These are phyloP conservation scores for Dinochytrium kinnereticum DNA, from an alignment of 371 early-diverging fungal genomes.

Conservation along the genomic window DNA sequence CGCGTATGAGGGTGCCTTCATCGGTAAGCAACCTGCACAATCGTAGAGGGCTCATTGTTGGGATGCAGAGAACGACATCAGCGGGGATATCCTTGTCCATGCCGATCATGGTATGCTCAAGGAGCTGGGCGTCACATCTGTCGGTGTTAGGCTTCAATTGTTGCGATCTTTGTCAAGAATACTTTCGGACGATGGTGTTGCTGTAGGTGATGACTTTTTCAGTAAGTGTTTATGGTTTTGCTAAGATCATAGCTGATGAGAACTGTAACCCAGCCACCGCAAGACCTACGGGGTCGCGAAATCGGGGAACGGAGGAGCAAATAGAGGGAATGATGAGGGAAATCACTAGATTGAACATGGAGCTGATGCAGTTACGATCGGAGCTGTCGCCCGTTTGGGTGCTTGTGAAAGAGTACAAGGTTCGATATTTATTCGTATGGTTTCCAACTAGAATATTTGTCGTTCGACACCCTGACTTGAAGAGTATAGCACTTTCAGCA, in stretches of 20 bases:
- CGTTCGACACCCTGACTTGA: neutral
- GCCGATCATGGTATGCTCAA: constrained; percentile 89
- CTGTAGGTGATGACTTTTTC: neutral
- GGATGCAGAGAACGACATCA: constrained; percentile 82
- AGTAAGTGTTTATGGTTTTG: constrained; percentile 7
- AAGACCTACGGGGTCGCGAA: no score
- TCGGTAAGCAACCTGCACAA: neutral
- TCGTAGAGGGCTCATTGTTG: neutral
- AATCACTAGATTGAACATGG: constrained; percentile 54
- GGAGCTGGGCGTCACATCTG: constrained; percentile 82
- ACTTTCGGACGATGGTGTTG: neutral
- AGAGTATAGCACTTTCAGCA: constrained; percentile 24
- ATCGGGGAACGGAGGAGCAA: constrained; percentile 39
- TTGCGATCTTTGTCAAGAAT: constrained; percentile 79
- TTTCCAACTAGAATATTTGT: constrained; percentile 12
- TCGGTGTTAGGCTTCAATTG: constrained; percentile 86
- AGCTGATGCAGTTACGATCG: constrained; percentile 58
- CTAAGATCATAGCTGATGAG: no score
- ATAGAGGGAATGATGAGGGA: constrained; percentile 61
- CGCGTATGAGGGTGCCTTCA: constrained; percentile 14
- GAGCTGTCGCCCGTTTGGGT: constrained; percentile 63
- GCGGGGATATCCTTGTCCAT: constrained; percentile 87
- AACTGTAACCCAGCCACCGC: no score
- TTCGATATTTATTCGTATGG: constrained; percentile 22
- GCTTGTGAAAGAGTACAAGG: constrained; percentile 66